Evolutionary conservation across 805 yeast genomes (phyloP).

Genomic region (Zygotorulaspora chibaensis): DNA sequence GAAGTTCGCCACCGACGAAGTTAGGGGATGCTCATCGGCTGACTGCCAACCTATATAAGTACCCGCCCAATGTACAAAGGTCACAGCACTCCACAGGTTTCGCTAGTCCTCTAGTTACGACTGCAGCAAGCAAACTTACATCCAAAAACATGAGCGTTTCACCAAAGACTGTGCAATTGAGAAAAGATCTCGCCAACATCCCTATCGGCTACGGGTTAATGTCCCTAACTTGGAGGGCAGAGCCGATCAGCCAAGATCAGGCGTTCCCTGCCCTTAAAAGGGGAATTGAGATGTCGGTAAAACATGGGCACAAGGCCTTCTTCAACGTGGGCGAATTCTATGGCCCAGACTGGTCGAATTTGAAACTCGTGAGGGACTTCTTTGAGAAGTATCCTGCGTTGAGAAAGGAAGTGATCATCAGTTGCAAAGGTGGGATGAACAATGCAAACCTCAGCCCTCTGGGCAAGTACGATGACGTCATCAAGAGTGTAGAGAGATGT

Average conservation of each 20-base stretch:
- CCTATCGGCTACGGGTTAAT: constrained; percentile 69
- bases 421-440: constrained; percentile 64
- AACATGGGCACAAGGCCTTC: constrained; percentile 38
- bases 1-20: too few species aligned
- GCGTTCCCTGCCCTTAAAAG: constrained; percentile 52
- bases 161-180: constrained; percentile 22
- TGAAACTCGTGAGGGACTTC: constrained; percentile 54
- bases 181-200: constrained; percentile 16
- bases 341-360: constrained; percentile 51
- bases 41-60: too few species aligned
- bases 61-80: too few species aligned
- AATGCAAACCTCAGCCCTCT: constrained; percentile 41
- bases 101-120: too few species aligned
- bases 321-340: constrained; percentile 80
- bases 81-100: too few species aligned
- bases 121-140: background rate
- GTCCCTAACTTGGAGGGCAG: constrained; percentile 70
- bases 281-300: constrained; percentile 42
- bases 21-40: too few species aligned
- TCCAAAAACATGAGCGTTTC: constrained; percentile 2
- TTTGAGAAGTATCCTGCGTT: constrained; percentile 53
- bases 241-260: constrained; percentile 49
- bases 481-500: constrained; percentile 44
- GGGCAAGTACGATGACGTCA: constrained; percentile 46
- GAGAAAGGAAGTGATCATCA: constrained; percentile 51